These are phyloP conservation scores for Pichia occidentalis DNA, from an alignment of 805 yeast genomes.

Conservation along the genomic window DNA sequence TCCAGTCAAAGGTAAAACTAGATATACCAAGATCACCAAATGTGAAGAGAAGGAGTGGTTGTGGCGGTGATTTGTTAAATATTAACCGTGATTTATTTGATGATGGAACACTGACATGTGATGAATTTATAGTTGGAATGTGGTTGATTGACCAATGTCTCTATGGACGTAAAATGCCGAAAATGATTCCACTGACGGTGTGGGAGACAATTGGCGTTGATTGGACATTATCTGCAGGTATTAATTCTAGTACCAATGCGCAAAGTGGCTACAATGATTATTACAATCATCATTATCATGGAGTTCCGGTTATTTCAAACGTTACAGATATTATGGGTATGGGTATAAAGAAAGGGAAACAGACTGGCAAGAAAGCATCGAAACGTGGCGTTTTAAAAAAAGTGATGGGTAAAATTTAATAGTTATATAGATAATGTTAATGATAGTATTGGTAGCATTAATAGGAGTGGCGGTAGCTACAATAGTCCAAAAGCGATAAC, in stretches of 20 bases:
- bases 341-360: constrained; percentile 7
- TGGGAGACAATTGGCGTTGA: constrained; percentile 46
- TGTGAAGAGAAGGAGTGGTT: background rate
- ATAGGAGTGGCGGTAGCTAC: no score
- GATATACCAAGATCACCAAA: no score
- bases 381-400: constrained; percentile 11
- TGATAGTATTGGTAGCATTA: background rate
- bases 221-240: constrained; percentile 2
- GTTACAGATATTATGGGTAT: constrained; percentile 1
- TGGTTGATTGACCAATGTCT: constrained; percentile 96
- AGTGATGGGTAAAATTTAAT: constrained; percentile 8
- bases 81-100: constrained; percentile 48
- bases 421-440: background rate
- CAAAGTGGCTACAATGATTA: background rate
- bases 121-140: constrained; percentile 91
- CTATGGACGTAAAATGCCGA: constrained; percentile 87
- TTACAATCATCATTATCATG: background rate
- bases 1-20: no score
- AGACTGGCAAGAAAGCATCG: constrained; percentile 1
- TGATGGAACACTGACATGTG: constrained; percentile 72
- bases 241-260: background rate
- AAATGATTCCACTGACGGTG: constrained; percentile 53
- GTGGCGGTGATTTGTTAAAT: background rate
- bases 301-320: background rate
- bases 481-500: no score